These are phyloP conservation scores for Rostrohypoxylon terebratum DNA, from an alignment of 495 filamentous ascomycete species.

Conservation along the genomic window DNA sequence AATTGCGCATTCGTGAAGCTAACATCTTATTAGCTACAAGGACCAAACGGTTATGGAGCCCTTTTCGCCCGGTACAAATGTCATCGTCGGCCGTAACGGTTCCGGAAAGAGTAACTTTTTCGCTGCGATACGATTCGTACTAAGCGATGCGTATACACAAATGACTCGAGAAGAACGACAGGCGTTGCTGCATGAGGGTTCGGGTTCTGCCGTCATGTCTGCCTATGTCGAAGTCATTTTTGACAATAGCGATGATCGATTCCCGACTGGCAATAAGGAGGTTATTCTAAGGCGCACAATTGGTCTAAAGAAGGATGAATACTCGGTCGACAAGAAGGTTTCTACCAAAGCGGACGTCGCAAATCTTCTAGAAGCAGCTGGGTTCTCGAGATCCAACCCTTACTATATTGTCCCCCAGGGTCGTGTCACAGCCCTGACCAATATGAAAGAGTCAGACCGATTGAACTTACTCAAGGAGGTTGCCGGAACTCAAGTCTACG, in stretches of 20 bases:
- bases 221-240: conserved; percentile 99
- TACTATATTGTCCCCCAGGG: conserved; percentile 99
- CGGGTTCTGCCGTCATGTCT: conserved; percentile 97
- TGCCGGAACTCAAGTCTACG: conserved; percentile 96
- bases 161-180: conserved; percentile 96
- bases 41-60: conserved; percentile 98
- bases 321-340: conserved; percentile 94
- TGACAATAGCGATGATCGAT: conserved; percentile 96
- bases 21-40: conserved; percentile 80
- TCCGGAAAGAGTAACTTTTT: conserved; percentile 99
- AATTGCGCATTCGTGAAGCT: conserved; percentile 29
- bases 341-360: conserved; percentile 94
- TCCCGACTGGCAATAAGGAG: conserved; percentile 92
- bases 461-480: conserved; percentile 95
- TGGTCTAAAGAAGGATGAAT: conserved; percentile 98
- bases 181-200: conserved; percentile 94
- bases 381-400: conserved; percentile 96
- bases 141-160: conserved; percentile 97
- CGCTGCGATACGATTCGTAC: conserved; percentile 96
- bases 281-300: conserved; percentile 92
- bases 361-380: conserved; percentile 94
- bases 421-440: conserved; percentile 93
- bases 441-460: conserved; percentile 95
- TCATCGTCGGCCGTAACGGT: conserved; percentile 98
- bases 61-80: conserved; percentile 97